Base-by-base conservation (phyloP, 768 basidiomycete species). In the Suillus americanus region DNA sequence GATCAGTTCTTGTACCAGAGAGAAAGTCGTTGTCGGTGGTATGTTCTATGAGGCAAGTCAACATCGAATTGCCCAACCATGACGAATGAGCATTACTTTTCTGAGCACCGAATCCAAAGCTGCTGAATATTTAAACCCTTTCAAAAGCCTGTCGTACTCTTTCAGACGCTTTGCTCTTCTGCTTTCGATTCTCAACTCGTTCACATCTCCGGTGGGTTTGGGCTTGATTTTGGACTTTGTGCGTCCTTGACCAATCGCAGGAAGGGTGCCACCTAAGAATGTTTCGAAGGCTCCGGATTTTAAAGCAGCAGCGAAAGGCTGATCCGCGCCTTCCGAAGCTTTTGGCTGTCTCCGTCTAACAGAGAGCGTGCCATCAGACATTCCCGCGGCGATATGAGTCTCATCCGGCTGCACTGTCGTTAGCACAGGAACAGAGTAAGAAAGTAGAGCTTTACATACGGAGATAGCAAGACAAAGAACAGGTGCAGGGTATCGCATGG, bases 341-440 rank as follows among this genome's bases (percentile, higher is more conserved):
- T 92, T 95, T 20, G 83, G 85, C 69, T 94, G 91, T 64, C 96
- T 86, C 68, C 94, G 85, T 35, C 97, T 92, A 55, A 99, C 86
- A n/a, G 96, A 96, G n/a, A 99, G 83, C 2, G 97, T 98, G 3
- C 97, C 97, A 73, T 99, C 97, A 18, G 95, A 90, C 90, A 98
- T 94, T n/a, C 97, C 97, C 1, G 93, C 92, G 1, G 94, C 92
- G 46, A 99, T 90, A 72, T 99, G 97, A 0, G 95, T 96, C 70
- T 97, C 94, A 74, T 99, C 96, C 33, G 95, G 95, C 95, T 98
- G 70, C 20, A 55, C 53, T 25, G 1, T 10, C 7, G 33, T 69
- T 51, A 73, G 69, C 35, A 28, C 66, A 40, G 62, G 46, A n/a
- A 30, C 37, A 33, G 3, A 46, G 7, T 55, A 56, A 61, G 30